These are phyloP conservation scores for Fusarium cicatricum DNA, from an alignment of 2,329 filamentous ascomycete genomes.

Conservation along the genomic window DNA sequence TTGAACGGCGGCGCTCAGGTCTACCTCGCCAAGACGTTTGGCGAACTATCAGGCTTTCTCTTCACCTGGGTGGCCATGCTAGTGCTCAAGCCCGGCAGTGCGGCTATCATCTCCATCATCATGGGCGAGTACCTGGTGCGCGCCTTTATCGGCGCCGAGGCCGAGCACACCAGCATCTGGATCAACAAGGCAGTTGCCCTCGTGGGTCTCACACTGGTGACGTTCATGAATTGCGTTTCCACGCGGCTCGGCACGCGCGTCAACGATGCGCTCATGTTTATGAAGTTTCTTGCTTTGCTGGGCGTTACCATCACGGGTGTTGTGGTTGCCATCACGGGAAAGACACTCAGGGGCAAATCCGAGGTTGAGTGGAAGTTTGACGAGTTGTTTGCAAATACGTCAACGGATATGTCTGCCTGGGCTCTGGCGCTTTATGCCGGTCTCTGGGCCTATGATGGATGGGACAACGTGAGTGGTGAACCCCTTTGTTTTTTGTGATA, in stretches of 20 bases:
- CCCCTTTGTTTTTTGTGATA: neutral
- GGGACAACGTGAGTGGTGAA: conserved; percentile 83
- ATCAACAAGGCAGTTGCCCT: conserved; percentile 89
- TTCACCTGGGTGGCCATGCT: conserved; percentile 97
- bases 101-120: conserved; percentile 96
- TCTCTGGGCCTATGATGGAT: conserved; percentile 97
- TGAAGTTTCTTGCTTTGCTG: conserved; percentile 91
- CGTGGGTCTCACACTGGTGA: conserved; percentile 77
- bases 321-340: conserved; percentile 86
- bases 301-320: conserved; percentile 89
- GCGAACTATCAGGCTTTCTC: conserved; percentile 89
- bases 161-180: conserved; percentile 82
- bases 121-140: conserved; percentile 98
- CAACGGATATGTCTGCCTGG: conserved; percentile 81
- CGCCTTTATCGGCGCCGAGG: conserved; percentile 86
- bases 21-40: conserved; percentile 95
- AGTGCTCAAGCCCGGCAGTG: conserved; percentile 91
- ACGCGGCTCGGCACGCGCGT: conserved; percentile 87
- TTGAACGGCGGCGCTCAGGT: conserved; percentile 94
- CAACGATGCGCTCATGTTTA: conserved; percentile 94
- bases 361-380: conserved; percentile 87
- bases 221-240: conserved; percentile 87
- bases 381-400: conserved; percentile 90
- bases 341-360: conserved; percentile 77
- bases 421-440: conserved; percentile 95